These are phyloP conservation scores for Eragrostis curvula DNA, from an alignment of 176 grass and related monocot species.

Conservation along the genomic window DNA sequence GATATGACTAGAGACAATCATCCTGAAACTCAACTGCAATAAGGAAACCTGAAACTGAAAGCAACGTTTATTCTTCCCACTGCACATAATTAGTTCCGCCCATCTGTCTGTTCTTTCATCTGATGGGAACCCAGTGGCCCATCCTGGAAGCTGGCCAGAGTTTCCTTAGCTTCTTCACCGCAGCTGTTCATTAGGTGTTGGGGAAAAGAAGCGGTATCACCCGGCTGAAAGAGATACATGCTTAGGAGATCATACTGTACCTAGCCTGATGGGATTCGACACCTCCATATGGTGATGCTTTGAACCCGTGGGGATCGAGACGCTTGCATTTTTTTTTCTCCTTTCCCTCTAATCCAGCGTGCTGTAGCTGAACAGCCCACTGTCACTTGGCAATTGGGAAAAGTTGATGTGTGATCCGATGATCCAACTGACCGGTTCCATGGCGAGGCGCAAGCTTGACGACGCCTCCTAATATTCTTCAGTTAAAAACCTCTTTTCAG, in stretches of 20 bases:
- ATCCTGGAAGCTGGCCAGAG: not conserved
- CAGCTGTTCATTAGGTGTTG: constrained; percentile 16
- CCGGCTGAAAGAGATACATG: constrained; percentile 66
- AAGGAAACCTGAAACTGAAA: constrained; percentile 11
- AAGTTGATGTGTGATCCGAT: constrained; percentile 37
- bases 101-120: not conserved
- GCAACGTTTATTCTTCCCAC: constrained; percentile 9
- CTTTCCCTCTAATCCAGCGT: constrained; percentile 33
- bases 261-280: constrained; percentile 67
- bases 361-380: not conserved
- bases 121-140: not conserved
- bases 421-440: constrained; percentile 15
- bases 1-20: constrained; percentile 16
- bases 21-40: not conserved
- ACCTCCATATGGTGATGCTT: constrained; percentile 52
- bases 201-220: constrained; percentile 13
- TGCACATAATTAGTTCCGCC: constrained; percentile 2
- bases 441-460: not conserved
- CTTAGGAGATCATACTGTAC: constrained; percentile 64
- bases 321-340: constrained; percentile 36
- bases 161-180: constrained; percentile 7
- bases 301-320: constrained; percentile 17
- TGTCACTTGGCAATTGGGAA: constrained; percentile 27
- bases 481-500: not conserved
- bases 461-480: not conserved